Conservation (phyloP, 495 filamentous ascomycete genomes). For the Penicillium macrosclerotiorum region DNA sequence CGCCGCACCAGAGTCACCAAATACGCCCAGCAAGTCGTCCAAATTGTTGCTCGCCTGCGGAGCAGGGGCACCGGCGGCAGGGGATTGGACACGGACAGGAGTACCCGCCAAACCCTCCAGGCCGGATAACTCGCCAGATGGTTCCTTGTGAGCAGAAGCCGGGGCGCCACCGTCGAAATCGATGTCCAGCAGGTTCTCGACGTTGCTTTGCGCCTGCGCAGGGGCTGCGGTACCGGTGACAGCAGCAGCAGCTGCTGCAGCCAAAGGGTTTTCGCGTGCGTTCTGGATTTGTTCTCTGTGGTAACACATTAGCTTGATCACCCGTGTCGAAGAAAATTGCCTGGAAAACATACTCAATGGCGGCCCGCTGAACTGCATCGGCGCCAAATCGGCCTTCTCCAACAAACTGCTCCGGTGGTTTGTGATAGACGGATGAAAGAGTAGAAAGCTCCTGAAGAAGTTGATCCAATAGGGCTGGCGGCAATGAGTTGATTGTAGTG, state of each 20-base stretch:
- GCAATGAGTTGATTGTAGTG: slow-evolving; percentile 86
- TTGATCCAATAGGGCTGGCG: slow-evolving; percentile 77
- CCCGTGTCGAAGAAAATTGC: too few species aligned
- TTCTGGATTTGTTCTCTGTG: slow-evolving; percentile 80
- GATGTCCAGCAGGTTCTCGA: slow-evolving; percentile 95
- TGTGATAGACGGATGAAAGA: slow-evolving; percentile 98
- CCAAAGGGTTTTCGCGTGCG: slow-evolving; percentile 89
- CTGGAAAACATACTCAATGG: slow-evolving; percentile 83
- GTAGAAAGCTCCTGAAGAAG: slow-evolving; percentile 91
- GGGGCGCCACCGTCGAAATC: slow-evolving; percentile 96
- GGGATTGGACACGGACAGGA: slow-evolving; percentile 74
- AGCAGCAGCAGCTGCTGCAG: slow-evolving; percentile 73
- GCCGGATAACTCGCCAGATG: slow-evolving; percentile 59
- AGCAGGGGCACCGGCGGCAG: slow-evolving; percentile 46
- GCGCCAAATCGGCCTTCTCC: slow-evolving; percentile 92
- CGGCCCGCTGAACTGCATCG: slow-evolving; percentile 90
- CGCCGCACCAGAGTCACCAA: slow-evolving; percentile 45
- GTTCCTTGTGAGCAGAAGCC: slow-evolving; percentile 75
- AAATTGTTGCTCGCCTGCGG: slow-evolving; percentile 57
- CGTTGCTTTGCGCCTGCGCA: slow-evolving; percentile 65
- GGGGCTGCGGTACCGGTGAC: slow-evolving; percentile 52
- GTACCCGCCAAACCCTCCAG: slow-evolving; percentile 75
- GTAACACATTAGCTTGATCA: slow-evolving; percentile 11
- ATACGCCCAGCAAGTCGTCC: slow-evolving; percentile 89
- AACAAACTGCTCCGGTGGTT: slow-evolving; percentile 93